These are phyloP conservation scores for Colletotrichum sp. DNA, from an alignment of 2,329 filamentous ascomycete genomes.

Conservation along the genomic window DNA sequence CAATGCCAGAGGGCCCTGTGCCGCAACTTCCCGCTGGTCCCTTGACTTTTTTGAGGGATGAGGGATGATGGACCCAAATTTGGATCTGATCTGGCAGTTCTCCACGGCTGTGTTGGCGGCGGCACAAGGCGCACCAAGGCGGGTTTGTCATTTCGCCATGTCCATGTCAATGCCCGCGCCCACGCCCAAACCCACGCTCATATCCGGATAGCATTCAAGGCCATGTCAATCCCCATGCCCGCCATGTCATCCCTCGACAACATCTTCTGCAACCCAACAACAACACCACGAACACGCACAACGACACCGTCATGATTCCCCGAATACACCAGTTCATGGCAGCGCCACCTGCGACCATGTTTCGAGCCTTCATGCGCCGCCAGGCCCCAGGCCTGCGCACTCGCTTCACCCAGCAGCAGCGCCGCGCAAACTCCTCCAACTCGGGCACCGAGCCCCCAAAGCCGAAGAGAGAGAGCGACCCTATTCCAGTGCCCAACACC, in stretches of 20 bases:
- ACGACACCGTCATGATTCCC: background rate
- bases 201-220: background rate
- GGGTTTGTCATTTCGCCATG: background rate
- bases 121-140: background rate
- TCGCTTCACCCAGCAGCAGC: conserved; percentile 24
- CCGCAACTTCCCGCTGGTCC: conserved; percentile 6
- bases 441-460: conserved; percentile 6
- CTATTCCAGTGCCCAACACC: conserved; percentile 49
- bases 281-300: background rate
- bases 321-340: conserved; percentile 23
- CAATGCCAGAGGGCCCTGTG: background rate
- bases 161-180: background rate
- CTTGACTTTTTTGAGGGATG: background rate
- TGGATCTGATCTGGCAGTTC: background rate
- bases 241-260: background rate
- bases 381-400: conserved; percentile 27
- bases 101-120: background rate
- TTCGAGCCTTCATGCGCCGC: conserved; percentile 31
- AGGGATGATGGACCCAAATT: background rate
- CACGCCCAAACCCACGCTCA: background rate
- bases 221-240: background rate
- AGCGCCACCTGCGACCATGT: conserved; percentile 20
- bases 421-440: conserved; percentile 31
- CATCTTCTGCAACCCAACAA: background rate
- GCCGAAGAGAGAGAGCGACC: conserved; percentile 28